Conservation (phyloP, 108 stramenopile species). For the Parietichytrium sp. region DNA sequence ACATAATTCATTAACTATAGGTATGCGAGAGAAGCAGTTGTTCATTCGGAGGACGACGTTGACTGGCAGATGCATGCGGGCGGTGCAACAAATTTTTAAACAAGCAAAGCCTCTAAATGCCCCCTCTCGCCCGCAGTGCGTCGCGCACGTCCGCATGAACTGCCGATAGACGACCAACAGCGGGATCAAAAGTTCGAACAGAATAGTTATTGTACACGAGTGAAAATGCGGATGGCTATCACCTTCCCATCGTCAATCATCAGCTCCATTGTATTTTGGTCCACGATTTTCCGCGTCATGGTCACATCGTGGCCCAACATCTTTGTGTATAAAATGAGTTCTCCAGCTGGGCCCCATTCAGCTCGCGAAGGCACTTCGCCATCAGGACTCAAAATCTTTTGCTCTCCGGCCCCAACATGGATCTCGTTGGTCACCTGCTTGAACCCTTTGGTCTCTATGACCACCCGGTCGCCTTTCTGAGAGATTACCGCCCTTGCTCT, state of each 20-base stretch:
- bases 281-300: not conserved
- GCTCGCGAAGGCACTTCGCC: not conserved
- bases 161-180: no score
- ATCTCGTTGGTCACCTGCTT: not conserved
- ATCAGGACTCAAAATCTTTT: not conserved
- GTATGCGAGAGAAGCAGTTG: no score
- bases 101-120: no score
- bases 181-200: no score
- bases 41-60: no score
- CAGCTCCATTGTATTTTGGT: not conserved
- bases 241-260: not conserved
- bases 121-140: no score
- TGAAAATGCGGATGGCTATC: not conserved
- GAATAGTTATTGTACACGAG: no score
- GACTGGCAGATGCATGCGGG: no score
- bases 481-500: no score
- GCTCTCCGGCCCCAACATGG: not conserved
- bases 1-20: no score
- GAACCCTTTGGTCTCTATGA: not conserved
- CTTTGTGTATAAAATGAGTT: not conserved
- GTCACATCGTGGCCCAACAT: not conserved
- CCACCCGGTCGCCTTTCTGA: not conserved
- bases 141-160: no score
- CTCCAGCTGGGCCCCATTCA: not conserved
- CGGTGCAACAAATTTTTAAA: no score